Evolutionary conservation across 2,329 filamentous ascomycete species (phyloP).

Genomic region (Colletotrichum eleusines): DNA sequence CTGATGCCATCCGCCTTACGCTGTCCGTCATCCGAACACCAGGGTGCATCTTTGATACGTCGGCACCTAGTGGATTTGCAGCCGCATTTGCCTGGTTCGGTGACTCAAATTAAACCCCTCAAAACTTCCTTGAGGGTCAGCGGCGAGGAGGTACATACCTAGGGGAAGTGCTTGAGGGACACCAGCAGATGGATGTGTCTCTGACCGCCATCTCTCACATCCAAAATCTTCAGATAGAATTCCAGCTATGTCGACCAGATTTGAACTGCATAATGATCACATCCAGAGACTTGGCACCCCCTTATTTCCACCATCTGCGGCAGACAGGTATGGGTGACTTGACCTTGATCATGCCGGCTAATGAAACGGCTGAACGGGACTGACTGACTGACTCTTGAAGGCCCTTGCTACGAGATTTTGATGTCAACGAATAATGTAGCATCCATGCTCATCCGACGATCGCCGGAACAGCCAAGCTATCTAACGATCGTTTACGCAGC

Average conservation of each 20-base stretch:
- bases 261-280: neutral
- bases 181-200: neutral
- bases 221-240: too few relatives aligned
- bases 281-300: neutral
- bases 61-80: neutral
- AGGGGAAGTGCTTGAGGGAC: neutral
- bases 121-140: neutral
- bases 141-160: neutral
- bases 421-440: neutral
- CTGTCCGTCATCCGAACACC: neutral
- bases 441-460: conserved; percentile 27
- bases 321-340: neutral
- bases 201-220: neutral
- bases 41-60: neutral
- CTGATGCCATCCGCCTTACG: too few relatives aligned
- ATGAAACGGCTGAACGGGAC: neutral
- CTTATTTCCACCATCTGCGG: neutral
- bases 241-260: neutral
- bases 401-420: neutral
- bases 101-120: neutral
- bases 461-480: conserved; percentile 1
- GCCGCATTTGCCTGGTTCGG: neutral
- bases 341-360: neutral
- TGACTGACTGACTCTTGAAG: neutral
- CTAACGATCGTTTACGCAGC: neutral